Evolutionary conservation across 257 asterid species (phyloP), one percentile per base, ranked within the genome.

Genomic region (Echites panduratus): DNA sequence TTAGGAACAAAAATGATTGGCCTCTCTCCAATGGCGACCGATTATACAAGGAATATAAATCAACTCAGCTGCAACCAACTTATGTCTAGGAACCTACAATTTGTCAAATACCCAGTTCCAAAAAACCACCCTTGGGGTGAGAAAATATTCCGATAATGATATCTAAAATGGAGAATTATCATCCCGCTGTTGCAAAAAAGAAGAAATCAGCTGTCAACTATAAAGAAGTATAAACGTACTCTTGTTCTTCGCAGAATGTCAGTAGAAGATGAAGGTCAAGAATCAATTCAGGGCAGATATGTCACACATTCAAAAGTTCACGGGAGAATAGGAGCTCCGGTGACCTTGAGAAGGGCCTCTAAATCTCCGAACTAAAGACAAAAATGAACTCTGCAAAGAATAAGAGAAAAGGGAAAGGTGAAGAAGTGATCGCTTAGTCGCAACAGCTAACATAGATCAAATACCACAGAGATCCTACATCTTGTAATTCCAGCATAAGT

Each of bases 311-410:
- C 93, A 94, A 79, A 94, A 94, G 57, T 88, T 73, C 63, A 94
- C 97, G 8, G 96, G 96, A 67, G 97, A 89, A 84, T 94, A 94
- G 32, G 99, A 82, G 82, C 91, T 91, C 80, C 97, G 80, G 79
- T 89, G 75, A 66, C 87, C 84, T 58, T 84, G 82, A 66, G 97
- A 91, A 63, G 97, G 97, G 77, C 99, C 97, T 76, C 89, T 83
- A 80, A 88, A 87, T 86, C 93, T 84, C 79, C 83, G 83, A 66
- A 90, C 74, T 48, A 91, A 57, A 41, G 97, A 87, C 71, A 54
- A 78, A 76, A 72, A 86, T 59, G 58, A 81, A 74, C 79, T 85
- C 99, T 94, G 97, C 84, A 82, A 79, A 73, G 24, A 27, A 58
- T 69, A 71, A 65, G 22, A 29, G 66, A 48, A 16, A 56, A 29